Conservation (phyloP, 1,284 basidiomycete species). For the Marasmius oreades region DNA sequence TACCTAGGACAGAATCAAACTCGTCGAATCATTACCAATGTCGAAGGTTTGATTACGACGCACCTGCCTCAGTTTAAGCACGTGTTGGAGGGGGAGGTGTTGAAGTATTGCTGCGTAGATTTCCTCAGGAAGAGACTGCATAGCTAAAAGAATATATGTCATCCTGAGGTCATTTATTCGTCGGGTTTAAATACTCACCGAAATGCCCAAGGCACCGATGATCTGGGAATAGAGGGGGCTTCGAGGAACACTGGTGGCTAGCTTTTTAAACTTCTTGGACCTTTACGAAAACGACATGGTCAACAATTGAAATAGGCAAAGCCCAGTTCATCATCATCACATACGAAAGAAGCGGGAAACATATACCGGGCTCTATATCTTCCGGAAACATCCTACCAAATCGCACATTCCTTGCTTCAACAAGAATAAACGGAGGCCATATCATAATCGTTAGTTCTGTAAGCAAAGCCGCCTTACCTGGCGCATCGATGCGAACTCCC, state of each 20-base stretch:
- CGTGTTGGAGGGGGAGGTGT: slow-evolving; percentile 29
- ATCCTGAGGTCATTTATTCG: not conserved
- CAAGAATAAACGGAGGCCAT: not conserved
- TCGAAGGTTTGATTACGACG: not conserved
- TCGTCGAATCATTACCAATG: not conserved
- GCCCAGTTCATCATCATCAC: slow-evolving; percentile 10
- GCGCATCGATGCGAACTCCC: too few species aligned
- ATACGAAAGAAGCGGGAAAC: slow-evolving; percentile 33
- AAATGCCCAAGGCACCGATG: too few species aligned
- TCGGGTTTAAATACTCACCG: too few species aligned
- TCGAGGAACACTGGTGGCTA: not conserved
- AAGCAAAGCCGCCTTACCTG: too few species aligned
- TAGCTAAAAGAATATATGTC: not conserved
- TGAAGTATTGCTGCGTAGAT: slow-evolving; percentile 32
- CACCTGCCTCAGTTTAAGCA: slow-evolving; percentile 36
- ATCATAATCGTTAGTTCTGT: not conserved
- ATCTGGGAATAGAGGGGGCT: not conserved
- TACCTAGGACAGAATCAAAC: slow-evolving; percentile 36
- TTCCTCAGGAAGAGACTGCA: slow-evolving; percentile 31
- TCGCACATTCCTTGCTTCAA: slow-evolving; percentile 25
- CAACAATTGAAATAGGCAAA: slow-evolving; percentile 15
- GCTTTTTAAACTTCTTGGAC: too few species aligned
- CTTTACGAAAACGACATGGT: too few species aligned
- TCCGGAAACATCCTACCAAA: slow-evolving; percentile 32
- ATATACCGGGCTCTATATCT: slow-evolving; percentile 17